Evolutionary conservation across 2,329 filamentous ascomycete genomes (phyloP), one percentile per base, ranked within the genome.

Genomic region (Ambrosiella cleistominuta): DNA sequence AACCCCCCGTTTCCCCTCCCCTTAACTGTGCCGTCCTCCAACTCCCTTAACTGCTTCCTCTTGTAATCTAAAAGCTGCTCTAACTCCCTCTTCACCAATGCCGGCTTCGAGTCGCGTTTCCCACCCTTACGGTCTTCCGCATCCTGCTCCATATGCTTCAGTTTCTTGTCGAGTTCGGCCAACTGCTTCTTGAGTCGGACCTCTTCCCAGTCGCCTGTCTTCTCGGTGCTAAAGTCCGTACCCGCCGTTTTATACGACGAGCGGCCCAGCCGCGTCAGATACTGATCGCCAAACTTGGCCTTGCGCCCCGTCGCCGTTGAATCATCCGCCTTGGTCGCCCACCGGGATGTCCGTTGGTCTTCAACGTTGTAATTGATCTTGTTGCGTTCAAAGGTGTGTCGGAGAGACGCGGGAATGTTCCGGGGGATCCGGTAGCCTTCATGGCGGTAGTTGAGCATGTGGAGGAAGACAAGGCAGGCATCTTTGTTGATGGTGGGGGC

Each of bases 11-110:
- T 80, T 0, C 88, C 89, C 7, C 78, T 80, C 56, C 74, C 81
- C 72, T 77, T 83, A 62, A 79, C 82, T 57, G 80, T 77, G 37
- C 85, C 86, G 62, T 81, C 79, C 70, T 93, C 85, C 70, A 89
- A 66, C 55, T 86, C 89, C 64, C 81, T 76, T 68, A 91, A 74
- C 73, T 83, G 84, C 66, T 81, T 81, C 68, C 88, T 77, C 79
- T 98, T 98, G 70, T 95, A 97, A 67, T 98, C 93, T 49, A 98
- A 75, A 70, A 98, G 71, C 72, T 95, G 88, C 70, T 97, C 88
- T 52, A 96, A 75, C 72, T 98, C 93, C 62, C 90, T 78, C 77
- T 96, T 97, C 59, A 97, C 88, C 45, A 98, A 76, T 42, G 89
- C 88, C 49, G 91, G 91, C 71, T 89, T 94, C 27, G 81, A 85